These are phyloP conservation scores for Polygonum aviculare DNA, from an alignment of 148 eudicot genomes.

Conservation along the genomic window DNA sequence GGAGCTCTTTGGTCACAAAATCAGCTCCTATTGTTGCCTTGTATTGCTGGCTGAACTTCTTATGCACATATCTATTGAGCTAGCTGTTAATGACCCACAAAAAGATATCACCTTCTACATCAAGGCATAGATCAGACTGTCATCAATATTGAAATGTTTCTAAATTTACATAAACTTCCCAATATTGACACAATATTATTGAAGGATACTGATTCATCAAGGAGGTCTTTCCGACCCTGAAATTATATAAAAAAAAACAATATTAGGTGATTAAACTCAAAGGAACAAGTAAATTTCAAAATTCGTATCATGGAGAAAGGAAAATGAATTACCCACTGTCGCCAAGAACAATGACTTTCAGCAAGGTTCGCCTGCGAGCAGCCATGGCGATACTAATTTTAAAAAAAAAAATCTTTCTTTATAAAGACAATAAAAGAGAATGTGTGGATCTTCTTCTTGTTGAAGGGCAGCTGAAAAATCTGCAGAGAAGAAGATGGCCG, in stretches of 20 bases:
- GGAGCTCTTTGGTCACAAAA: conserved; percentile 59
- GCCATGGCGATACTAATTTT: conserved; percentile 23
- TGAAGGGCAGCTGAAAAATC: no score
- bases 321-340: conserved; percentile 46
- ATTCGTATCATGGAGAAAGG: background rate
- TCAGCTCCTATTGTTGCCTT: conserved; percentile 88
- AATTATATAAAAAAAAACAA: conserved; percentile 6
- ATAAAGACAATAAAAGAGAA: background rate
- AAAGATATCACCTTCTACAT: background rate
- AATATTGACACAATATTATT: background rate
- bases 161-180: background rate
- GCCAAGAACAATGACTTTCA: conserved; percentile 66
- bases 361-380: conserved; percentile 54
- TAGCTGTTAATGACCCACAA: conserved; percentile 11
- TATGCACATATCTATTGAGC: conserved; percentile 47
- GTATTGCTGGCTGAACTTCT: conserved; percentile 63
- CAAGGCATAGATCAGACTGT: background rate
- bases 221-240: conserved; percentile 71
- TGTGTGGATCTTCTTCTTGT: background rate
- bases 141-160: background rate
- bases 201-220: conserved; percentile 86
- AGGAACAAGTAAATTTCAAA: conserved; percentile 3
- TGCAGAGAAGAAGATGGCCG: background rate
- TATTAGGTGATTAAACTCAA: conserved; percentile 4
- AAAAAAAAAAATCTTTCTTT: background rate